Conservation (phyloP, 257 asterid genomes). For the Solanum pimpinellifolium region DNA sequence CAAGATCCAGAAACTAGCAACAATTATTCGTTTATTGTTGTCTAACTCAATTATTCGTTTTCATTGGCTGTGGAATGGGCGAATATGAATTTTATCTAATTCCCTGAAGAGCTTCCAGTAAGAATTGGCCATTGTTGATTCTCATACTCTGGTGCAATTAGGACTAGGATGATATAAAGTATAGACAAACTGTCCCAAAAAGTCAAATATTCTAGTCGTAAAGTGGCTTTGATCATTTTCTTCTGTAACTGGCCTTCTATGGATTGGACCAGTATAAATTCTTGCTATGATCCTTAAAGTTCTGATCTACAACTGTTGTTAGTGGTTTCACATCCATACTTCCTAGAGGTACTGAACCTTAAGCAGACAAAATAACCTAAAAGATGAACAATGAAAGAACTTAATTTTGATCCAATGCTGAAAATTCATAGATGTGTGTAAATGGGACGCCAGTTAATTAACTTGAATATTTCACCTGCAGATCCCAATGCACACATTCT, state of each 20-base stretch:
- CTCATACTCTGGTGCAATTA: not conserved
- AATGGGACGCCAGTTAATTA: not conserved
- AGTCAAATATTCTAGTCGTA: not conserved
- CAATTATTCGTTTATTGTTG: not conserved
- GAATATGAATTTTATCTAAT: not conserved
- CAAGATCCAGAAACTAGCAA: not conserved
- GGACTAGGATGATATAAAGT: not conserved
- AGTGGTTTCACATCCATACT: not conserved
- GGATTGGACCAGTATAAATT: not conserved
- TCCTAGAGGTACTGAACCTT: not conserved
- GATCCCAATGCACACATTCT: slow-evolving; percentile 76
- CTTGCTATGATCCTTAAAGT: not conserved
- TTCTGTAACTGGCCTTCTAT: not conserved
- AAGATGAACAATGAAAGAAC: not conserved
- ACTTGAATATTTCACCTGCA: slow-evolving; percentile 13
- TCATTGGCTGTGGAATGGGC: not conserved
- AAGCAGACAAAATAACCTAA: not conserved
- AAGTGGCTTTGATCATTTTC: not conserved
- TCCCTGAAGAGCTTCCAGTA: not conserved
- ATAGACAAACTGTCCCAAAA: not conserved
- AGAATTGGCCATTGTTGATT: not conserved
- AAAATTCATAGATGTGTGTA: not conserved
- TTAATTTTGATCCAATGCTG: not conserved
- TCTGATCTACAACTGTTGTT: not conserved
- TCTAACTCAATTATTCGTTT: too few species aligned